Evolutionary conservation across 139 green algal species (phyloP), one percentile per base, ranked within the genome.

Genomic region (Ostreobium quekettii): DNA sequence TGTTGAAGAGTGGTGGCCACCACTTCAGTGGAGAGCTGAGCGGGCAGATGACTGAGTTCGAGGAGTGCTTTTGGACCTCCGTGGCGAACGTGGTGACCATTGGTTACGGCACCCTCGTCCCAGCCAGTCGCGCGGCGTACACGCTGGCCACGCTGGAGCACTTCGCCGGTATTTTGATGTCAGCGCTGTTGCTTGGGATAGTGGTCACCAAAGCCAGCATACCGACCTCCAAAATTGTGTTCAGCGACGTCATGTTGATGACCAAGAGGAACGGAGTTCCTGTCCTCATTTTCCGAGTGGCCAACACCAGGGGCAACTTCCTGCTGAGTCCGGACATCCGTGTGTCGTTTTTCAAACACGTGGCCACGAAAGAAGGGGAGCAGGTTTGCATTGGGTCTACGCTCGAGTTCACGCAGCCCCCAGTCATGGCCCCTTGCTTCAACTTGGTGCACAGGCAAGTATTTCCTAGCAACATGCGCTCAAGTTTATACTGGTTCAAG

Each of bases 251-350:
- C 33, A 31, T 32, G 33, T 28, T 74, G 46, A 30, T 74, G 24
- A 74, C 56, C 6, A 64, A 29, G 33, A n/a, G 72, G 24, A 78
- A 78, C 36, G 65, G 72, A 22, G 66, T 66, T 46, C 72, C 62
- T 3, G 31, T 57, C n/a, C 47, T 78, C 24, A 65, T 78, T 11
- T 57, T 74, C 42, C 72, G 72, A 35, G 60, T 74, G 29, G 65
- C 47, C 37, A 78, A 78, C 66, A 78, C 72, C 0, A 33, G 72
- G 3, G 72, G 72, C 46, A 78, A 78, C 60, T 72, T 74, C 53
- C 57, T 78, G 19, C 49, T 78, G 5, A 63, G 64, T 49, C 72
- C 72, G 7, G 72, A 78, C 42, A 53, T 78, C 36, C 33, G 72
- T 36, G 19, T 76, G 1, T 36, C 31, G 15, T 72, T 49, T 42